phyloP scores from a whole-genome alignment of 2,329 filamentous ascomycete genomes.

The Penicillium olsonii region DNA sequence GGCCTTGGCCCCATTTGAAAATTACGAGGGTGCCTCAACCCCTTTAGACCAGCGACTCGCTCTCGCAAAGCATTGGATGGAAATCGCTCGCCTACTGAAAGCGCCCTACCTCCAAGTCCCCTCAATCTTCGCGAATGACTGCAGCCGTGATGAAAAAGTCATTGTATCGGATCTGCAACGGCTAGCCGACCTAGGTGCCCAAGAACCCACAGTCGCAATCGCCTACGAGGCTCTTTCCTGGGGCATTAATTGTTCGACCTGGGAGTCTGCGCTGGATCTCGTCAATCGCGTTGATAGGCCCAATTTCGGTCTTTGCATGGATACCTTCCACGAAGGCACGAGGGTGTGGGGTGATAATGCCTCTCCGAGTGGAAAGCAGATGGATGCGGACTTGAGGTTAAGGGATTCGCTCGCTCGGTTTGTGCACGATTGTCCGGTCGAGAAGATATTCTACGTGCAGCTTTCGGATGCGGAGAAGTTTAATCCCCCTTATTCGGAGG shows the following conservation, averaged over 20 bases:
- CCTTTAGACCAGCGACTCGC: slow-evolving; percentile 30
- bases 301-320: slow-evolving; percentile 43
- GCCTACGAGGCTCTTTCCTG: slow-evolving; percentile 41
- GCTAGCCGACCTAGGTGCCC: slow-evolving; percentile 31
- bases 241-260: slow-evolving; percentile 33
- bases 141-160: slow-evolving; percentile 27
- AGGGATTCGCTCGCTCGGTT: slow-evolving; percentile 26
- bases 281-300: slow-evolving; percentile 29
- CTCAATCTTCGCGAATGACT: slow-evolving; percentile 26
- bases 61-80: slow-evolving; percentile 34
- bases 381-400: slow-evolving; percentile 21
- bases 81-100: slow-evolving; percentile 24
- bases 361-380: slow-evolving; percentile 25
- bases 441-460: slow-evolving; percentile 40
- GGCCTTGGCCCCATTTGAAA: slow-evolving; percentile 37
- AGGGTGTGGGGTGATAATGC: slow-evolving; percentile 36
- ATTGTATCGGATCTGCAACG: slow-evolving; percentile 34
- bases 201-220: slow-evolving; percentile 27
- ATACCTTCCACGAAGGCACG: slow-evolving; percentile 38
- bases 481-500: slow-evolving; percentile 30
- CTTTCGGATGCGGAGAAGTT: slow-evolving; percentile 39
- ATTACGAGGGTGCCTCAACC: slow-evolving; percentile 36
- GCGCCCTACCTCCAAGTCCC: slow-evolving; percentile 37
- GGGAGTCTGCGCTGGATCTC: slow-evolving; percentile 34
- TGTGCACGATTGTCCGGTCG: slow-evolving; percentile 19